phyloP scores from a whole-genome alignment of 768 basidiomycete genomes.

The Tricholoma terreum region DNA sequence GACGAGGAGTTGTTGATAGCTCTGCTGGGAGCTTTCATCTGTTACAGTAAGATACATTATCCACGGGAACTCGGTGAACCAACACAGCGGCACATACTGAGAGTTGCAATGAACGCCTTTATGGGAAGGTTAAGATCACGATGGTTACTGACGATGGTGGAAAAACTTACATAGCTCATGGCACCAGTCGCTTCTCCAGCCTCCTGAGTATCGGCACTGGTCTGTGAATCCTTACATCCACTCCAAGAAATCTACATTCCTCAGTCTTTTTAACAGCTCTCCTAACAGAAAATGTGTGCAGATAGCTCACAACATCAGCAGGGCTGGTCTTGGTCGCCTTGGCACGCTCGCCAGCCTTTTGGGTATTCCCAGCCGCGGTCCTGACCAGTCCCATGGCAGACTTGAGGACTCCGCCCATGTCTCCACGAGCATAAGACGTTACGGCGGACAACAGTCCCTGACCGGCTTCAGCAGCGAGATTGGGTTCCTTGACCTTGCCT shows the following conservation, averaged over 20 bases:
- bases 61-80: not conserved
- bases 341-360: slow-evolving; percentile 60
- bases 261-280: not conserved
- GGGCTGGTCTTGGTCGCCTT: slow-evolving; percentile 68
- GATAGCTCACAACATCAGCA: slow-evolving; percentile 75
- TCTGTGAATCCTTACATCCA: slow-evolving; percentile 78
- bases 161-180: slow-evolving; percentile 66
- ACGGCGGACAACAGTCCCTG: slow-evolving; percentile 81
- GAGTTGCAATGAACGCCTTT: slow-evolving; percentile 55
- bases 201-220: slow-evolving; percentile 75
- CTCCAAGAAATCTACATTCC: slow-evolving; percentile 72
- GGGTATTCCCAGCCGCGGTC: slow-evolving; percentile 60
- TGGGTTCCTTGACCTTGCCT: slow-evolving; percentile 93
- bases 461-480: slow-evolving; percentile 83
- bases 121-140: not conserved
- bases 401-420: slow-evolving; percentile 74
- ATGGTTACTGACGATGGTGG: not conserved
- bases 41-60: slow-evolving; percentile 25
- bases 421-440: slow-evolving; percentile 71
- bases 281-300: not conserved
- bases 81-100: slow-evolving; percentile 37
- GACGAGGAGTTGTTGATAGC: slow-evolving; percentile 41
- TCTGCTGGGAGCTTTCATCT: slow-evolving; percentile 41
- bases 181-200: slow-evolving; percentile 68
- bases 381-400: slow-evolving; percentile 75